Conservation (phyloP, 2,329 filamentous ascomycete species). For the Fusarium anthophilum region DNA sequence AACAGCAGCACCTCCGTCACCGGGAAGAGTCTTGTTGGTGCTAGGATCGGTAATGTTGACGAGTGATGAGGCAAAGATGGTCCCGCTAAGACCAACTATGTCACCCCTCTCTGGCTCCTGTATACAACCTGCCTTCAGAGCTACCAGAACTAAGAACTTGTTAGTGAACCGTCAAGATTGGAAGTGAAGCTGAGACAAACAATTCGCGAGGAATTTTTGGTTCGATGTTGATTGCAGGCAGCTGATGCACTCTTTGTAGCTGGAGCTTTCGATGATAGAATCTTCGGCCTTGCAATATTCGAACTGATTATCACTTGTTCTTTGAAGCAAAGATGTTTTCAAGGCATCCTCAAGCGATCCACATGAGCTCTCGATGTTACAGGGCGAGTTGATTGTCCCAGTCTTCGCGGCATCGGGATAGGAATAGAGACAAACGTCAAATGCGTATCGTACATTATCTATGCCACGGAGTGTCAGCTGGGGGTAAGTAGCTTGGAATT, state of each 20-base stretch:
- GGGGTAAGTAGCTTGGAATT: too few relatives aligned
- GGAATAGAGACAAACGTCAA: too few relatives aligned
- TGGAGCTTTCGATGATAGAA: conserved; percentile 44
- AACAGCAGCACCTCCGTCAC: conserved; percentile 35
- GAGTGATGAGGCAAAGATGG: conserved; percentile 50
- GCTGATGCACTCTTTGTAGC: conserved; percentile 51
- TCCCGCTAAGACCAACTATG: conserved; percentile 55
- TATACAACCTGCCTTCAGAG: too few relatives aligned
- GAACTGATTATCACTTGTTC: conserved; percentile 19
- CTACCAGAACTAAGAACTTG: conserved; percentile 53
- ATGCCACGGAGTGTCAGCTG: too few relatives aligned
- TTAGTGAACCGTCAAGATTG: too few relatives aligned
- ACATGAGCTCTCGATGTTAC: conserved; percentile 54
- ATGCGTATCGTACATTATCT: too few relatives aligned
- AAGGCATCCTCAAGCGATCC: conserved; percentile 51
- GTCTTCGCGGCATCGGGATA: too few relatives aligned
- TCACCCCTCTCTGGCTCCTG: too few relatives aligned
- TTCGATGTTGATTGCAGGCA: conserved; percentile 54
- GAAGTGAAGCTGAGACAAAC: too few relatives aligned
- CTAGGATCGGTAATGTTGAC: conserved; percentile 53
- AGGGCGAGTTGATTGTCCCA: too few relatives aligned
- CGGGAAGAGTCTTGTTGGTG: conserved; percentile 40
- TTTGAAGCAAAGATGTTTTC: conserved; percentile 3
- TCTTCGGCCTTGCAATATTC: conserved; percentile 55
- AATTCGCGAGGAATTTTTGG: too few relatives aligned